Conservation (phyloP, 1,139 yeast species). For the Nakaseomyces delphensis region DNA sequence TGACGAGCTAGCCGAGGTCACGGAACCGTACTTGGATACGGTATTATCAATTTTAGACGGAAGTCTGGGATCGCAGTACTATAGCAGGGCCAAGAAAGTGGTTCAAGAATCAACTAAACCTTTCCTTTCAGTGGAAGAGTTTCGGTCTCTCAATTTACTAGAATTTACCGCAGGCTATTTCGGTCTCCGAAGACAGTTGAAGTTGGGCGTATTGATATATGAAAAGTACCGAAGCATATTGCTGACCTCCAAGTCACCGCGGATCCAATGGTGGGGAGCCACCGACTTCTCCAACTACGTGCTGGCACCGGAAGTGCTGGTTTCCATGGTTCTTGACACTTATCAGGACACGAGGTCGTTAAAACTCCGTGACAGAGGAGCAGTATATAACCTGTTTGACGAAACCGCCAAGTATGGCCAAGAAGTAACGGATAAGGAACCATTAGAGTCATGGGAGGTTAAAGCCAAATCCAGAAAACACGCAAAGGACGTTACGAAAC, state of each 20-base stretch:
- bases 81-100: slow-evolving; percentile 40
- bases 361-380: slow-evolving; percentile 24
- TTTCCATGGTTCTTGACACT: slow-evolving; percentile 18
- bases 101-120: slow-evolving; percentile 35
- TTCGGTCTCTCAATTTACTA: slow-evolving; percentile 40
- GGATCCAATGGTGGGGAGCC: slow-evolving; percentile 53
- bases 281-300: slow-evolving; percentile 50
- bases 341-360: neutral
- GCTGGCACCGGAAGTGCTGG: slow-evolving; percentile 53
- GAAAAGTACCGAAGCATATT: slow-evolving; percentile 31
- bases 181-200: slow-evolving; percentile 50
- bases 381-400: slow-evolving; percentile 41
- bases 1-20: slow-evolving; percentile 27
- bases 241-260: slow-evolving; percentile 33
- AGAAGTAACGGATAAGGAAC: slow-evolving; percentile 24
- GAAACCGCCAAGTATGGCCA: slow-evolving; percentile 50
- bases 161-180: slow-evolving; percentile 52
- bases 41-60: slow-evolving; percentile 42
- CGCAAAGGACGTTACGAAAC: neutral
- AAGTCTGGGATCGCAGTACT: slow-evolving; percentile 39
- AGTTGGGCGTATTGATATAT: slow-evolving; percentile 38
- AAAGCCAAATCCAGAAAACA: neutral
- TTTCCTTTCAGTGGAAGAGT: slow-evolving; percentile 42
- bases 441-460: slow-evolving; percentile 26
- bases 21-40: slow-evolving; percentile 30